These are phyloP conservation scores for Chrysophaeum taylorii DNA, from an alignment of 352 stramenopile genomes.

Conservation along the genomic window DNA sequence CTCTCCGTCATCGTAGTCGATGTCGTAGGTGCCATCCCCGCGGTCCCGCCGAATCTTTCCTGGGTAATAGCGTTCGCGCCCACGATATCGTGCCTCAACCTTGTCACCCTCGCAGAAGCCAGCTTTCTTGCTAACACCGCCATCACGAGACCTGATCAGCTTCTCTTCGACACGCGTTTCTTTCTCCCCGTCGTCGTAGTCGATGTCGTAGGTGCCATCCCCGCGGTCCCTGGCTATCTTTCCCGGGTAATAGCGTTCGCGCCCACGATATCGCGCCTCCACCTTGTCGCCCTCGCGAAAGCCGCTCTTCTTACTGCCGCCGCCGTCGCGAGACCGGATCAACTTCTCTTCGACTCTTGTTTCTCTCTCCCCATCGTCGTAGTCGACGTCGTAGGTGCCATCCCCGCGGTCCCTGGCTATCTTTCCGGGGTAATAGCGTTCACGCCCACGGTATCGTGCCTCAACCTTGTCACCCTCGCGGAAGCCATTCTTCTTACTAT, in stretches of 20 bases:
- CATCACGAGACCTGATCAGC: background rate
- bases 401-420: constrained; percentile 18
- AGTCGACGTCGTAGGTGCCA: constrained; percentile 31
- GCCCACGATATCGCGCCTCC: constrained; percentile 31
- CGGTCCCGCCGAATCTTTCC: constrained; percentile 17
- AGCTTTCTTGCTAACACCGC: background rate
- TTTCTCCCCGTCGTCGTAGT: constrained; percentile 54
- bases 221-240: constrained; percentile 36
- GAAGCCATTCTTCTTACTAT: constrained; percentile 13
- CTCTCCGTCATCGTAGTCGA: constrained; percentile 32
- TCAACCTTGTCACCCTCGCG: constrained; percentile 44
- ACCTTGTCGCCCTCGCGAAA: constrained; percentile 48
- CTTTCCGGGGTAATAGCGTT: constrained; percentile 19
- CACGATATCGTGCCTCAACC: constrained; percentile 43
- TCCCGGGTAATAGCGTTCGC: constrained; percentile 21
- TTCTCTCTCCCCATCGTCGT: constrained; percentile 30
- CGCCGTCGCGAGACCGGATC: constrained; percentile 12
- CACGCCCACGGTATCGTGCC: constrained; percentile 20
- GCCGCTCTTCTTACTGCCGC: background rate
- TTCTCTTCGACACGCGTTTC: constrained; percentile 35
- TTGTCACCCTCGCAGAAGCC: constrained; percentile 43
- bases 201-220: constrained; percentile 53
- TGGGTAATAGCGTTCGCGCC: constrained; percentile 33
- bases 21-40: constrained; percentile 28
- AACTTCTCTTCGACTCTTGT: constrained; percentile 27